These are phyloP conservation scores for Chenopodium berlandieri DNA, from an alignment of 148 eudicot genomes.

Conservation along the genomic window DNA sequence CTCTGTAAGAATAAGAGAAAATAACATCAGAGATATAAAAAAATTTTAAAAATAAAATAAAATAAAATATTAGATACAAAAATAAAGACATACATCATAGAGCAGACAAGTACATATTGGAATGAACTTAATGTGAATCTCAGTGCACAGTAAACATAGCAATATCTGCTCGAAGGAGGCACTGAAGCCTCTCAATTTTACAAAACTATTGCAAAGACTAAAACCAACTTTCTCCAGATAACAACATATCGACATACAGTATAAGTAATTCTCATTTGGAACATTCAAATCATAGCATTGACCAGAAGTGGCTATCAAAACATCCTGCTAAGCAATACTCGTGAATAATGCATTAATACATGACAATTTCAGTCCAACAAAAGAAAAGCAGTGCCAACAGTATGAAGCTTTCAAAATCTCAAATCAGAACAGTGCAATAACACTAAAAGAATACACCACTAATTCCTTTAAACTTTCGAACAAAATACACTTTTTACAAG, in stretches of 20 bases:
- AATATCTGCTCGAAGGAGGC: too few relatives aligned
- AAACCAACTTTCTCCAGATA: not conserved
- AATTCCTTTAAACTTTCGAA: not conserved
- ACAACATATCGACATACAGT: not conserved
- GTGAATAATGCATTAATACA: not conserved
- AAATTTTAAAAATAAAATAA: too few relatives aligned
- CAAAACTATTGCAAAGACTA: not conserved
- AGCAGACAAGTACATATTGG: not conserved
- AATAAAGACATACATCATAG: not conserved
- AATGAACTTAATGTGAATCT: not conserved
- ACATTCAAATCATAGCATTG: not conserved
- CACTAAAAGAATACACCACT: not conserved
- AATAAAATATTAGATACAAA: not conserved
- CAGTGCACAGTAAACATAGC: too few relatives aligned
- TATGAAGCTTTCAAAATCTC: not conserved
- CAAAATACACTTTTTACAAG: not conserved
- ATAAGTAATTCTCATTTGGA: not conserved
- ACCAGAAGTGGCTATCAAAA: not conserved
- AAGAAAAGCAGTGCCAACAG: not conserved
- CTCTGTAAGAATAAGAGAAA: conserved; percentile 50
- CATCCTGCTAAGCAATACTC: not conserved
- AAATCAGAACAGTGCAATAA: not conserved
- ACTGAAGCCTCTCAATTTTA: not conserved
- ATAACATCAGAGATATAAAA: not conserved
- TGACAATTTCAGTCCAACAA: not conserved